phyloP scores from a whole-genome alignment of 2,329 filamentous ascomycete species.

The Sarocladiaceae sp. region DNA sequence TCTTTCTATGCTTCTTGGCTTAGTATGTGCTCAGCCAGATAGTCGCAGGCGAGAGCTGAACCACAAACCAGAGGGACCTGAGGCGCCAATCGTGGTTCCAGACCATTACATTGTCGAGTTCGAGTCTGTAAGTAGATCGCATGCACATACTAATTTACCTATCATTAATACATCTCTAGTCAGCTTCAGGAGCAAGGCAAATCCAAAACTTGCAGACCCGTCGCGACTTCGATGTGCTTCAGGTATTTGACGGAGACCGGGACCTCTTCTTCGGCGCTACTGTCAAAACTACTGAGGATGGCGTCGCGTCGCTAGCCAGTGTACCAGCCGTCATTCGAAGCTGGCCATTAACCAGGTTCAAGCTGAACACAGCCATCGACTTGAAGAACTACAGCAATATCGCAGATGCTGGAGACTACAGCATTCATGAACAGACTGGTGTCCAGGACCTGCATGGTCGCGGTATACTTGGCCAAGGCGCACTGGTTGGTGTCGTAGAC shows the following conservation, averaged over 20 bases:
- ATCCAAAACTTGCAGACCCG: neutral
- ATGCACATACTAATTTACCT: neutral
- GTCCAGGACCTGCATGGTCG: conserved; percentile 19
- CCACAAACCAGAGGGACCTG: too few relatives aligned
- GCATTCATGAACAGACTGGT: conserved; percentile 12
- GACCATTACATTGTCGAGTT: conserved; percentile 3
- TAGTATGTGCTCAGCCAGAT: too few relatives aligned
- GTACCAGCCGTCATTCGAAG: conserved; percentile 17
- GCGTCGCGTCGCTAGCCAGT: conserved; percentile 12
- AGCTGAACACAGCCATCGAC: neutral
- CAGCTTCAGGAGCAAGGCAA: neutral
- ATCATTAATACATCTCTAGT: neutral
- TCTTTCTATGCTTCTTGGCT: too few relatives aligned
- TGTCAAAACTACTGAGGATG: conserved; percentile 14
- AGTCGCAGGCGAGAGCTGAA: too few relatives aligned
- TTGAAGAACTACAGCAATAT: neutral
- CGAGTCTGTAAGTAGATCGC: neutral
- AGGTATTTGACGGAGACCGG: conserved; percentile 12
- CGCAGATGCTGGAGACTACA: neutral
- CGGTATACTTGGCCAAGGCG: conserved; percentile 18
- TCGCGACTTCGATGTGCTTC: conserved; percentile 11
- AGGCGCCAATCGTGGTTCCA: too few relatives aligned
- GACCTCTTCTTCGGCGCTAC: conserved; percentile 20
- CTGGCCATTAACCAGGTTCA: conserved; percentile 15
- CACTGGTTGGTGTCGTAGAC: conserved; percentile 20